Conservation (phyloP, 2,329 filamentous ascomycete species). For the Fusarium paranaense region DNA sequence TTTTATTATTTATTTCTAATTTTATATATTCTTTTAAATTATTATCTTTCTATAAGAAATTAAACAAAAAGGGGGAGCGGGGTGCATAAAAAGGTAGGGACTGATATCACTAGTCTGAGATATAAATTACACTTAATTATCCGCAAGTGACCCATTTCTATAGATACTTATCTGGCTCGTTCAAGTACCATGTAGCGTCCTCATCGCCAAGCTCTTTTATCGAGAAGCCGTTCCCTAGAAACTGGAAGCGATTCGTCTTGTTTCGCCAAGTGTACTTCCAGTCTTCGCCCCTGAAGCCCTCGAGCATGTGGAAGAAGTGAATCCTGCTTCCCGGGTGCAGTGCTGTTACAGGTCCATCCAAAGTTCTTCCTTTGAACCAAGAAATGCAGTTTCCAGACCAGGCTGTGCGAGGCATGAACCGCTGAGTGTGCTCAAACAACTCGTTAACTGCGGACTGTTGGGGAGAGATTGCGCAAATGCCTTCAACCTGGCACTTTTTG, state of each 20-base stretch:
- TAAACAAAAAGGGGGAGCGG: too few species aligned
- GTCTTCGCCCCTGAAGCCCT: conserved; percentile 62
- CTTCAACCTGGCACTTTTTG: conserved; percentile 62
- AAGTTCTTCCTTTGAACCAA: conserved; percentile 63
- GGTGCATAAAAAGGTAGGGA: too few species aligned
- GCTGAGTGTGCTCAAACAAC: conserved; percentile 60
- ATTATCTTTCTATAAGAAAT: too few species aligned
- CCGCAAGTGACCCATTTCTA: too few species aligned
- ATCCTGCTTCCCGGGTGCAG: conserved; percentile 63
- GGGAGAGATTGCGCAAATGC: conserved; percentile 60
- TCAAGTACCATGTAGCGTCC: conserved; percentile 59
- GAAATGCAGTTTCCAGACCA: conserved; percentile 61
- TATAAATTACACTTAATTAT: too few species aligned
- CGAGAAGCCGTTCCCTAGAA: conserved; percentile 66
- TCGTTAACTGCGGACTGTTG: conserved; percentile 61
- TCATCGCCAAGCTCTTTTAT: conserved; percentile 55
- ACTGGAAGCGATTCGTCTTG: conserved; percentile 43
- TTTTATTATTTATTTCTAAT: too few species aligned
- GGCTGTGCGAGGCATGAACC: conserved; percentile 65
- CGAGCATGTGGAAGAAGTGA: conserved; percentile 66
- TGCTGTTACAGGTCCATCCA: conserved; percentile 59
- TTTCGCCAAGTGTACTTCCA: conserved; percentile 62
- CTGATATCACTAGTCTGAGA: too few species aligned
- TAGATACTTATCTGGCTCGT: background rate
- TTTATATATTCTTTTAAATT: too few species aligned